Base-by-base conservation (phyloP, 805 yeast species). In the Kazachstania viticola region DNA sequence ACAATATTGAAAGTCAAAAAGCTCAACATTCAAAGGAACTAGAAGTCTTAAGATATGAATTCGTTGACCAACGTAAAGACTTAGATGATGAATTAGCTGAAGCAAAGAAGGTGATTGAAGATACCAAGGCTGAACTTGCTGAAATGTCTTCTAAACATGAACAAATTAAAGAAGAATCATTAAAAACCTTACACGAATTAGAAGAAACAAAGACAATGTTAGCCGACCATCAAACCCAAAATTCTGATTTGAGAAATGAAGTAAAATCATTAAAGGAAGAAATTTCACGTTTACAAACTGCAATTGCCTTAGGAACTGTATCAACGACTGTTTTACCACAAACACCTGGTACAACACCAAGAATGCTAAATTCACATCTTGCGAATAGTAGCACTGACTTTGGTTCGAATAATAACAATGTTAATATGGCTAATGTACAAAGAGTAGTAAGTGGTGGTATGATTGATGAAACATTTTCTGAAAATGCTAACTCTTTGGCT, bases 121-220 rank as follows among this genome's bases (percentile, higher is more conserved):
- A 64, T 14, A 80, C 83, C 2, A 73, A 69, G 40, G 45, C 60
- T 30, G 75, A 71, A 53, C 70, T 80, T 33, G 73, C 68, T 32
- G 73, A 70, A 42, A 63, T 81, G 43, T 64, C 74, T 3, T 63
- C 66, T 39, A 69, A 73, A 34, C 87, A 79, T 46, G 65, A 69
- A 11, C 68, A 69, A 36, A 61, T 81, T 49, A 77, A 70, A 55
- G 66, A 67, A 40, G 83, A 79, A 41, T 76, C 81, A 3, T 67
- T 62, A 32, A 61, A 62, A 21, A 75, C 76, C 30, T 56, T 80
- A 30, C 75, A 69, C 30, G 78, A 79, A 45, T 65, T 81, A 42
- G 69, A 68, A 32, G 53, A 61, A 21, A 77, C 84, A 2, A 75
- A 71, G 54, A 67, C 64, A 27, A 73, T 71, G 27, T 60, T 79